These are phyloP conservation scores for Cytospora mali DNA, from an alignment of 2,329 filamentous ascomycete genomes.

Conservation along the genomic window DNA sequence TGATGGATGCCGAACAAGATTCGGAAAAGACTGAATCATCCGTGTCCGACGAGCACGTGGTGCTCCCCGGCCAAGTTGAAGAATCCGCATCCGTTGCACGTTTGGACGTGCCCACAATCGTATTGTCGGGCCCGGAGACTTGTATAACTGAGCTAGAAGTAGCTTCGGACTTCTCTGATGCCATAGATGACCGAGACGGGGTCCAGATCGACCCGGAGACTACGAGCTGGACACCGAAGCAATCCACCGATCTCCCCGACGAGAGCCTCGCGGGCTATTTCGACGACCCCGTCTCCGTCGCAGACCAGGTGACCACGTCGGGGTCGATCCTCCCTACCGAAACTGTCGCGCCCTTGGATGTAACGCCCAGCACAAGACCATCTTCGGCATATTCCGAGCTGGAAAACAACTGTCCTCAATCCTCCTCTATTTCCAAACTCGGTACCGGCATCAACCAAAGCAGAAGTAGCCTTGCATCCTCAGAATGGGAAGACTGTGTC, in stretches of 20 bases:
- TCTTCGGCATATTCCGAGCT: background rate
- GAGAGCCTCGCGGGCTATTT: background rate
- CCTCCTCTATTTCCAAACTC: constrained; percentile 8
- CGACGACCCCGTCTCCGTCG: background rate
- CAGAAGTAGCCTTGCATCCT: constrained; percentile 21
- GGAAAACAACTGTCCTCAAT: constrained; percentile 1
- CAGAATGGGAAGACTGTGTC: constrained; percentile 31
- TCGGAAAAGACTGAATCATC: background rate
- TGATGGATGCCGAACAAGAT: background rate
- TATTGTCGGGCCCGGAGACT: background rate
- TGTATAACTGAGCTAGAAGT: background rate
- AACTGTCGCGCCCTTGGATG: background rate
- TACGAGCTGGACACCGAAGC: background rate
- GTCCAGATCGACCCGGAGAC: background rate
- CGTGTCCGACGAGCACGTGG: background rate
- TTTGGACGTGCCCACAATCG: background rate
- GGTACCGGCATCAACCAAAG: background rate
- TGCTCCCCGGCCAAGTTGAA: background rate
- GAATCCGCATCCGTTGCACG: background rate
- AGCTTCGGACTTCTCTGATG: constrained; percentile 2
- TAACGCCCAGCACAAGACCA: background rate
- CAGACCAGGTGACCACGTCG: background rate
- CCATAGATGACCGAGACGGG: background rate
- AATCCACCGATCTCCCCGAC: too few species aligned
- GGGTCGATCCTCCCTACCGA: background rate